phyloP scores from a whole-genome alignment of 2,329 filamentous ascomycete species.

The Aspergillus neotritici region DNA sequence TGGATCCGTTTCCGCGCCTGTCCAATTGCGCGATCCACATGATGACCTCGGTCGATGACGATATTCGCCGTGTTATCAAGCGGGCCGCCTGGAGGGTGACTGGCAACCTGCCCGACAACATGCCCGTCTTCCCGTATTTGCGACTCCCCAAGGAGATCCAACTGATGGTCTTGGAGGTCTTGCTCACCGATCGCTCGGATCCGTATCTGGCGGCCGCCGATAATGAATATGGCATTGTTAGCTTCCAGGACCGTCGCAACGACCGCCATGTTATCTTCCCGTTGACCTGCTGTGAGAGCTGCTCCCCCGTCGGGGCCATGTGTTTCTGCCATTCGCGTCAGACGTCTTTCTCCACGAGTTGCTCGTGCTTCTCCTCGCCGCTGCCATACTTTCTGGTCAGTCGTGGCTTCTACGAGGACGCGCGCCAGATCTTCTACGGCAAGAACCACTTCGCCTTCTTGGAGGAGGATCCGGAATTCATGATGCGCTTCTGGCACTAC shows the following conservation, averaged over 20 bases:
- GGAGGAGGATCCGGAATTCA: conserved; percentile 18
- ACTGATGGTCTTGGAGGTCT: conserved; percentile 17
- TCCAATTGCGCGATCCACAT: conserved; percentile 19
- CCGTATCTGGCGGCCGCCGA: conserved; percentile 9
- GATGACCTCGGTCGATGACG: conserved; percentile 8
- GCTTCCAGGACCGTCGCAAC: conserved; percentile 13
- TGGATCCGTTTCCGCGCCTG: conserved; percentile 20
- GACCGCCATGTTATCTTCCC: conserved; percentile 3
- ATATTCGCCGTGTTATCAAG: conserved; percentile 12
- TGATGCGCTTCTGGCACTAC: conserved; percentile 15
- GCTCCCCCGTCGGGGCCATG: conserved; percentile 13
- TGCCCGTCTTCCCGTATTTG: conserved; percentile 16
- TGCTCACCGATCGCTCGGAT: conserved; percentile 13
- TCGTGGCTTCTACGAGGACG: conserved; percentile 18
- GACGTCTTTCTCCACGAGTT: conserved; percentile 20
- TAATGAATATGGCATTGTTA: conserved; percentile 8
- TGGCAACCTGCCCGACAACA: conserved; percentile 3
- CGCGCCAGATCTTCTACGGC: conserved; percentile 17
- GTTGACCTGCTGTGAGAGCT: conserved; percentile 20
- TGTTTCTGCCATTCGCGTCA: conserved; percentile 21
- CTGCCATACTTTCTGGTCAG: conserved; percentile 22
- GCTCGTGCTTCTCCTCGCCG: conserved; percentile 20
- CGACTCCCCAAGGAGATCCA: conserved; percentile 25
- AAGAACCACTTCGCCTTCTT: conserved; percentile 18
- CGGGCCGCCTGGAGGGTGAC: conserved; percentile 15